Evolutionary conservation across 441 rosid genomes (phyloP), one percentile per base, ranked within the genome.

Genomic region (Manihot esculenta): DNA sequence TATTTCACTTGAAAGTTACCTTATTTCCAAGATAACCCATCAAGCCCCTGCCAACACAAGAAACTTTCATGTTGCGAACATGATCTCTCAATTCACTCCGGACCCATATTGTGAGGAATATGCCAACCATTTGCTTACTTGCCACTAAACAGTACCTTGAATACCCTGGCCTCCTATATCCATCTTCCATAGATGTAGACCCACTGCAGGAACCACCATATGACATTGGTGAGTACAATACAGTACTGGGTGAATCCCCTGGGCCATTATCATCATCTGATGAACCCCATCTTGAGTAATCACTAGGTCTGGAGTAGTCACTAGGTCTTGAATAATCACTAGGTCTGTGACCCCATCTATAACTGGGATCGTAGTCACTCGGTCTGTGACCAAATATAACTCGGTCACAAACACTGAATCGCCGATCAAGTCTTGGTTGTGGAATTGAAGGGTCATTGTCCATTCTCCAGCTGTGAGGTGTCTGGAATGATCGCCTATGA

Each of bases 21-120:
- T 95, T 95, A 80, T 95, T 95, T 71, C 98, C 97, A 0, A 95
- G 96, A 76, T 95, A 95, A 63, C 98, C 99, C 98, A 95, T 94
- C 73, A 94, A 61, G 68, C 99, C 98, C 84, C 98, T 85, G 45
- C 99, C 99, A 70, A 95, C 92, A 74, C 98, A 89, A 41, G 98
- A 95, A 59, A 93, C 98, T 80, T 95, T 95, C 95, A 95, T 81
- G 84, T 93, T 89, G 72, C 81, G 79, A 69, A 95, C 92, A 45
- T 85, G 75, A 74, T 93, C 99, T 70, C 91, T 83, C 62, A 95
- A 75, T 72, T 95, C 97, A 38, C 91, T 83, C 80, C 89, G 88
- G 62, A 93, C 97, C 99, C 98, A 95, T 44, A 93, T 80, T 0
- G 98, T 91, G 21, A 95, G 86, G 75, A 93, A 95, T 69, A 95